These are phyloP conservation scores for Apiotrichum siamense DNA, from an alignment of 1,284 basidiomycete species.

Conservation along the genomic window DNA sequence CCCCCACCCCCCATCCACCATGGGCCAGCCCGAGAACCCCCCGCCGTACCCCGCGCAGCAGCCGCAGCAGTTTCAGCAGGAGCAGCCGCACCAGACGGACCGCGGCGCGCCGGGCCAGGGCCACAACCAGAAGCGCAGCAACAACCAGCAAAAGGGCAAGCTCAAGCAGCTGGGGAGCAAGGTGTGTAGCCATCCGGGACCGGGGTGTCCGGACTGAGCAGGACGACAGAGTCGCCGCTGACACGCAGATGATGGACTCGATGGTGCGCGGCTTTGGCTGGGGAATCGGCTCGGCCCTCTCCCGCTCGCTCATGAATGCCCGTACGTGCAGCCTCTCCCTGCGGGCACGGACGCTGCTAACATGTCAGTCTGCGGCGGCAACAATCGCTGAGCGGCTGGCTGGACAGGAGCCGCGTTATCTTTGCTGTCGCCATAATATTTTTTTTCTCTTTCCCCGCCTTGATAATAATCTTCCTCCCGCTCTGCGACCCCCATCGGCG, in stretches of 20 bases:
- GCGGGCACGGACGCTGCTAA: no score
- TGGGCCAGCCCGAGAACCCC: not conserved
- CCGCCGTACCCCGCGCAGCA: not conserved
- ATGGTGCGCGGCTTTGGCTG: conserved; percentile 2
- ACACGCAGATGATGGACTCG: conserved; percentile 1
- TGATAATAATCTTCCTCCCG: no score
- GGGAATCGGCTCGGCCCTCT: not conserved
- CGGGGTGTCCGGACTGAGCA: not conserved
- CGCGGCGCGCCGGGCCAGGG: not conserved
- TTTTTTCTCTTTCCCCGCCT: no score
- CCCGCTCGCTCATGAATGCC: not conserved
- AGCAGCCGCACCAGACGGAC: not conserved
- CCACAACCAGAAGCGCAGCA: not conserved
- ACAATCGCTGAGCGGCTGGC: no score
- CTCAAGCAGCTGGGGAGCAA: not conserved
- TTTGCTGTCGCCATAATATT: no score
- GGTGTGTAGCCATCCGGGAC: not conserved
- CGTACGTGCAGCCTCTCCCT: no score
- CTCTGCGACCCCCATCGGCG: no score
- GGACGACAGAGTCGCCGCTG: not conserved
- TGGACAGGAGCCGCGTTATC: no score
- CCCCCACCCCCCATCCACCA: no score
- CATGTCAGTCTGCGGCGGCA: no score
- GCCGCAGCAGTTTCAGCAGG: not conserved
- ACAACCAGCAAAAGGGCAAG: not conserved